Conservation (phyloP, 805 yeast genomes). For the Saturnispora ahearnii region DNA sequence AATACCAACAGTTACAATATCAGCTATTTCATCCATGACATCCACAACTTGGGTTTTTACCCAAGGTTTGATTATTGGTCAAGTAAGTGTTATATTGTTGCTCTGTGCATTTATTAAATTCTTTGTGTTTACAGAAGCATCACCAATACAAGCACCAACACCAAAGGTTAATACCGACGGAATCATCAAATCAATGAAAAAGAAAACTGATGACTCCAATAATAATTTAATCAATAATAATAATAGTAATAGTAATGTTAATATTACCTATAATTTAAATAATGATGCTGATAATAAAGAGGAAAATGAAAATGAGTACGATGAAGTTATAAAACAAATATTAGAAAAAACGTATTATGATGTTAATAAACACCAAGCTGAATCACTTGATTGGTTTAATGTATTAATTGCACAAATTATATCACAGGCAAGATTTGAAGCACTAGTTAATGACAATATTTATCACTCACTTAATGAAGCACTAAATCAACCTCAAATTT, state of each 20-base stretch:
- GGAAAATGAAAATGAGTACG: slow-evolving; percentile 4
- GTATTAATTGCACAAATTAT: slow-evolving; percentile 88
- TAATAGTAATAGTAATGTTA: background rate
- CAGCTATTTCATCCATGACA: slow-evolving; percentile 5
- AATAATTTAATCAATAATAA: background rate
- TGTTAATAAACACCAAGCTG: slow-evolving; percentile 78
- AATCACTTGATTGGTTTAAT: slow-evolving; percentile 94
- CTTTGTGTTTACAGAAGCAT: slow-evolving; percentile 64
- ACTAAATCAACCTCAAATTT: slow-evolving; percentile 56
- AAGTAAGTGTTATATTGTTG: slow-evolving; percentile 57
- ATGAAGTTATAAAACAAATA: slow-evolving; percentile 28
- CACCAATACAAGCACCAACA: slow-evolving; percentile 29
- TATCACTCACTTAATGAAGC: slow-evolving; percentile 68
- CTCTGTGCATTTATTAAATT: slow-evolving; percentile 60
- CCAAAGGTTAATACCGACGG: slow-evolving; percentile 24
- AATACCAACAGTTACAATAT: slow-evolving; percentile 4
- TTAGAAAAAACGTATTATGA: slow-evolving; percentile 89
- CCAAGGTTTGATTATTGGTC: slow-evolving; percentile 68
- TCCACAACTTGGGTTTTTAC: slow-evolving; percentile 53
- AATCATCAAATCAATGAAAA: slow-evolving; percentile 13
- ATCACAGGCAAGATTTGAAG: slow-evolving; percentile 82
- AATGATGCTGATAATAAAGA: slow-evolving; percentile 4
- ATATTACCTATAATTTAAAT: background rate
- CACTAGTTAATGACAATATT: slow-evolving; percentile 73
- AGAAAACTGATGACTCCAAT: slow-evolving; percentile 4